Base-by-base conservation (phyloP, 179 eudicot genomes). In the Kewa caespitosa region DNA sequence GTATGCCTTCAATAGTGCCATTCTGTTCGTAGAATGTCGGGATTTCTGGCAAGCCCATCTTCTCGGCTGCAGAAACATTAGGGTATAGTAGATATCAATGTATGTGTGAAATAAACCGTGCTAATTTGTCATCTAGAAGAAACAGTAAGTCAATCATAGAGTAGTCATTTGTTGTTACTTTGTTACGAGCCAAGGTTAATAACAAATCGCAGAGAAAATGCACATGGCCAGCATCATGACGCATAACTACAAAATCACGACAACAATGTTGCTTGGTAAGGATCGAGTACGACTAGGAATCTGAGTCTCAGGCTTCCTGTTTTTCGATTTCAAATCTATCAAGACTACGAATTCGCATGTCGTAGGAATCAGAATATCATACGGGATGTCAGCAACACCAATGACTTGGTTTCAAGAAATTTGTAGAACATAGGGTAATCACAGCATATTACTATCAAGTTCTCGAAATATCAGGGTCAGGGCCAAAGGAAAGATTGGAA, bases 11-110 rank as follows among this genome's bases (percentile, higher is more conserved):
- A 17, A 82, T 72, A 36, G 94, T 81, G 8, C 86, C 90, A 60
- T 87, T 87, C 63, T 84, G 90, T 14, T 81, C 82, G 68, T 90
- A 89, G 84, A 90, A 90, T 39, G 90, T 78, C 30, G 85, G 78
- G 59, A 72, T 69, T 36, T 71, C 50, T 18, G 86, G 77, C 81
- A 90, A 73, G 15, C 86, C 86, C 87, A 90, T 85, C 78, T 85
- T 85, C 78, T 70, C 76, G 39, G 89, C 89, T 85, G 82, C 83
- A 84, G 33, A 7, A 14, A 52, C 17, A 25, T 20, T 18, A 43
- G 4, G 32, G 31, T 37, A 54, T 32, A 38, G 43, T 12, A 39
- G 9, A 17, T n/a, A n/a, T n/a, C n/a, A n/a, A n/a, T n/a, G n/a
- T n/a, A 25, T 28, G 55, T 22, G 60, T 54, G 60, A 54, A 54